Percentiles rank a stretch among this genome's conserved stretches.
These are phyloP conservation scores for Emmonsia crescens DNA, from an alignment of 2,329 filamentous ascomycete species.

Conservation along the genomic window DNA sequence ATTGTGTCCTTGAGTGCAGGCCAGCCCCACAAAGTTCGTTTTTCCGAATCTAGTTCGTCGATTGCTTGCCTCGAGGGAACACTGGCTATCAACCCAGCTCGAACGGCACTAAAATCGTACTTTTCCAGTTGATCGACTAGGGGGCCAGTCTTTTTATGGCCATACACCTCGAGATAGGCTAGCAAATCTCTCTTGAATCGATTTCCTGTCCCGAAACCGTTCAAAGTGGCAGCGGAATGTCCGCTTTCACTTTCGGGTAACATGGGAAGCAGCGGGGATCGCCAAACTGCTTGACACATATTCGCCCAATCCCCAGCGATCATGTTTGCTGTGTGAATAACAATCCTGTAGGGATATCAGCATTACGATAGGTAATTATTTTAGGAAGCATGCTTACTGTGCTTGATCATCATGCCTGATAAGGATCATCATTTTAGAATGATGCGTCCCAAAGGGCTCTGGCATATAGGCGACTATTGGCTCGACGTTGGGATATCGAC, in stretches of 20 bases:
- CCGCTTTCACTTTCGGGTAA: constrained; percentile 9
- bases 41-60: constrained; percentile 29
- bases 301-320: constrained; percentile 79
- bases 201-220: constrained; percentile 47
- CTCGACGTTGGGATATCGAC: constrained; percentile 54
- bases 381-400: constrained; percentile 38
- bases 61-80: constrained; percentile 57
- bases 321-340: constrained; percentile 89
- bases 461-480: constrained; percentile 68
- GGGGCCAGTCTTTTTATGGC: constrained; percentile 41
- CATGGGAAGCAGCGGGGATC: constrained; percentile 57
- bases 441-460: constrained; percentile 77
- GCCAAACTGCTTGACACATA: constrained; percentile 78
- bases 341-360: constrained; percentile 34
- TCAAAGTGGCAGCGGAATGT: constrained; percentile 1
- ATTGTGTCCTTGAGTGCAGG: constrained; percentile 53
- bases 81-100: constrained; percentile 65
- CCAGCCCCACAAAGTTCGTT: constrained; percentile 66
- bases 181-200: constrained; percentile 69
- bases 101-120: constrained; percentile 61
- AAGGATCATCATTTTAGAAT: constrained; percentile 77
- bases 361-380: no score
- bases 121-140: constrained; percentile 48
- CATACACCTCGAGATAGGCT: constrained; percentile 61
- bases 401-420: constrained; percentile 65